Conservation (phyloP, 768 basidiomycete species). For the Termitomyces sp. region DNA sequence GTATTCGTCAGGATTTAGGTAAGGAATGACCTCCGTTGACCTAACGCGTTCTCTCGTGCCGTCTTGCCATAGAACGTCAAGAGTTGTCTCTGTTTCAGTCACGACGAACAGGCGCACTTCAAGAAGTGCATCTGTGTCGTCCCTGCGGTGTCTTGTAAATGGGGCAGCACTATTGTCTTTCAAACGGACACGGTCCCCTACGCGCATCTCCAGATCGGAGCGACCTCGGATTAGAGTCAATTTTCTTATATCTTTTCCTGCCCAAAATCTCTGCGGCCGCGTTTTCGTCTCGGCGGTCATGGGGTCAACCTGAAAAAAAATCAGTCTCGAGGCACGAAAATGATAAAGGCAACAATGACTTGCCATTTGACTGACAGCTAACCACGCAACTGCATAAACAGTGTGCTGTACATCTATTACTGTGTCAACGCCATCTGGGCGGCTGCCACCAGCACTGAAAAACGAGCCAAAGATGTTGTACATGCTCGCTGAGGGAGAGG, state of each 20-base stretch:
- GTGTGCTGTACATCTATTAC: slow-evolving; percentile 72
- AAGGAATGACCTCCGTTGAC: slow-evolving; percentile 69
- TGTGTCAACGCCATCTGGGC: slow-evolving; percentile 45
- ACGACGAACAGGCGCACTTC: slow-evolving; percentile 58
- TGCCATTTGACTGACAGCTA: slow-evolving; percentile 84
- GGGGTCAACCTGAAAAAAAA: slow-evolving; percentile 48
- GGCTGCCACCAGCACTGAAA: slow-evolving; percentile 31
- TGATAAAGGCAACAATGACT: slow-evolving; percentile 15
- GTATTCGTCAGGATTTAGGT: slow-evolving; percentile 86
- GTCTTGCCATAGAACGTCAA: slow-evolving; percentile 85
- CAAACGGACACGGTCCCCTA: slow-evolving; percentile 68
- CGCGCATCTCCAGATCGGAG: slow-evolving; percentile 59
- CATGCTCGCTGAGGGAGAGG: slow-evolving; percentile 39
- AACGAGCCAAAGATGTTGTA: slow-evolving; percentile 42
- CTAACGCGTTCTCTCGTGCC: slow-evolving; percentile 59
- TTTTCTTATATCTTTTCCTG: slow-evolving; percentile 53
- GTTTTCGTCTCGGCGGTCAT: slow-evolving; percentile 46
- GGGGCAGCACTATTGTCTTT: slow-evolving; percentile 45
- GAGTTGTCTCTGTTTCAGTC: slow-evolving; percentile 61
- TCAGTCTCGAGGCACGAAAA: neutral
- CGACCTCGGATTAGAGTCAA: slow-evolving; percentile 59
- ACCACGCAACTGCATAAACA: slow-evolving; percentile 79
- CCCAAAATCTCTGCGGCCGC: slow-evolving; percentile 77
- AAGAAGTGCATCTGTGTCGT: slow-evolving; percentile 37
- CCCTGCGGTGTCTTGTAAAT: slow-evolving; percentile 56